phyloP scores from a whole-genome alignment of 2,329 filamentous ascomycete species.

The Stemphylium beticola region DNA sequence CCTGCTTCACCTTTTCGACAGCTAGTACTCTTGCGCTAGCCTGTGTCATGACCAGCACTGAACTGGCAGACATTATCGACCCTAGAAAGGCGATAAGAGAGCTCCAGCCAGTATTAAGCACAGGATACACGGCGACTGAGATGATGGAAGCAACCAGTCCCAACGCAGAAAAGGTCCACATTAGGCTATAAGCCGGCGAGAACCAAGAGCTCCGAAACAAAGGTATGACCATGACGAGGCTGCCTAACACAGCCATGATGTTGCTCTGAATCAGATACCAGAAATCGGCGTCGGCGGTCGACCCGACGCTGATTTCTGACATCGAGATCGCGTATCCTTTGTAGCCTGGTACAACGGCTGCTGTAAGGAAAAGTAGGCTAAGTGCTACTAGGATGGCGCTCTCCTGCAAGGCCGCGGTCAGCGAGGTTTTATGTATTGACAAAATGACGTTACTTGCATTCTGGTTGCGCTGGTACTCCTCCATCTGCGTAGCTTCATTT shows the following conservation, averaged over 20 bases:
- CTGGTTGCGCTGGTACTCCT: too few species aligned
- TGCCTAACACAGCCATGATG: slow-evolving; percentile 1
- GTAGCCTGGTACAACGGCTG: neutral
- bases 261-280: neutral
- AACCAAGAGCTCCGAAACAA: neutral
- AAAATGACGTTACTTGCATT: too few species aligned
- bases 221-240: neutral
- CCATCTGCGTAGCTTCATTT: too few species aligned
- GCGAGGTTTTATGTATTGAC: too few species aligned
- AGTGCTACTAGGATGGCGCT: neutral
- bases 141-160: neutral
- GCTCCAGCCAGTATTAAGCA: neutral
- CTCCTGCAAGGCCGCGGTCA: too few species aligned
- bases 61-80: neutral
- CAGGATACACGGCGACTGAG: neutral
- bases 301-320: neutral
- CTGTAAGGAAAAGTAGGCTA: neutral
- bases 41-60: neutral
- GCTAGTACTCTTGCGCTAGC: neutral
- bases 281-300: neutral
- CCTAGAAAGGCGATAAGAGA: neutral
- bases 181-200: neutral
- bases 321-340: neutral
- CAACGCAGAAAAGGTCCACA: neutral
- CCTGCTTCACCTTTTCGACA: too few species aligned